A percentile compares a stretch with the other conserved stretches of the same genome.
Conservation (phyloP, 129 eudicot species). For the Escallonia rubra region DNA sequence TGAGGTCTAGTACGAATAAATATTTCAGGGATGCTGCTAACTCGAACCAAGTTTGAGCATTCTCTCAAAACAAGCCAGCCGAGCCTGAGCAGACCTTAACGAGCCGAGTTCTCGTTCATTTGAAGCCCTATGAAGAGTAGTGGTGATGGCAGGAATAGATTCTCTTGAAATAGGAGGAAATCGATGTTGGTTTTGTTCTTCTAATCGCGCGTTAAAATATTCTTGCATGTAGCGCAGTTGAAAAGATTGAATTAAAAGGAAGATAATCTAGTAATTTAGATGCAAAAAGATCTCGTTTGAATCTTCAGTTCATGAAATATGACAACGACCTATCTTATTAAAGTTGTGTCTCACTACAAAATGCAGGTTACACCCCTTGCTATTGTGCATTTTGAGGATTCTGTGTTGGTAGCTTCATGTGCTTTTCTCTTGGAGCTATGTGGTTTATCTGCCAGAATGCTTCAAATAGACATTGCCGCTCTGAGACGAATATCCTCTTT, state of each 20-base stretch:
- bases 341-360: not conserved
- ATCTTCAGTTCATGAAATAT: not conserved
- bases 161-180: no score
- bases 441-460: constrained; percentile 80
- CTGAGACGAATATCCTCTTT: constrained; percentile 77
- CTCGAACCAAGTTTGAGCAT: no score
- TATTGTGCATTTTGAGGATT: constrained; percentile 71
- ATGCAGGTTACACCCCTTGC: constrained; percentile 85
- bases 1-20: no score
- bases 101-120: no score
- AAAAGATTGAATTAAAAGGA: not conserved
- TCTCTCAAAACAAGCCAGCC: no score
- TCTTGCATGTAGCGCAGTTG: not conserved
- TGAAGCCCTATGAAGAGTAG: no score
- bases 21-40: no score
- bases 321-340: not conserved
- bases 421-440: constrained; percentile 87
- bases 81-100: no score
- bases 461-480: constrained; percentile 76
- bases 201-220: not conserved
- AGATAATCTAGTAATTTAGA: not conserved
- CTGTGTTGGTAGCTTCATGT: constrained; percentile 85
- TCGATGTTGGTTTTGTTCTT: no score
- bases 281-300: not conserved
- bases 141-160: no score